These are phyloP conservation scores for Suillus decipiens DNA, from an alignment of 768 basidiomycete species.

Conservation along the genomic window DNA sequence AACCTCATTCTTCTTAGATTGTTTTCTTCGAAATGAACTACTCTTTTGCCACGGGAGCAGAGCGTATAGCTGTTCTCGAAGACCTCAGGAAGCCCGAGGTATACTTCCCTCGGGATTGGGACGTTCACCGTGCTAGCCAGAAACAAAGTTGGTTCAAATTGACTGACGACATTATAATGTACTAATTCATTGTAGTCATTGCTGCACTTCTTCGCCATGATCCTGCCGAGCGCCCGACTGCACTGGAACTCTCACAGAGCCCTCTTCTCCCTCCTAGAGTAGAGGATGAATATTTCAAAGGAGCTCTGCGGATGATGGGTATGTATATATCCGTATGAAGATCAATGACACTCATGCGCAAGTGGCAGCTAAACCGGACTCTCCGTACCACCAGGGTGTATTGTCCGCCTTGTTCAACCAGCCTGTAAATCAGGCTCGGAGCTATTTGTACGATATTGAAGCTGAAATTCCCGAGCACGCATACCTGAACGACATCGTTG, in stretches of 20 bases:
- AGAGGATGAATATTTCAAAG: conserved; percentile 86
- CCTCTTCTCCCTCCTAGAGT: conserved; percentile 71
- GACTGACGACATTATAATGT: background rate
- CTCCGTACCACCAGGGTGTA: conserved; percentile 77
- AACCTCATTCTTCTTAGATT: conserved; percentile 49
- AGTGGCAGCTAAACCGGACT: conserved; percentile 65
- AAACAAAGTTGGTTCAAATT: conserved; percentile 59
- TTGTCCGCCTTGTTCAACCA: conserved; percentile 79
- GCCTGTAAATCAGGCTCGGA: conserved; percentile 60
- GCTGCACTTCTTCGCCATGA: conserved; percentile 81
- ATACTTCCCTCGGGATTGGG: conserved; percentile 79
- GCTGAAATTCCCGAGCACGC: conserved; percentile 69
- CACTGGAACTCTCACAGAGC: conserved; percentile 82
- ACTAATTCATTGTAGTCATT: conserved; percentile 56
- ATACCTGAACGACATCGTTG: conserved; percentile 70
- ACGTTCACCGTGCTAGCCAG: conserved; percentile 57
- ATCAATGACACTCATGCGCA: background rate
- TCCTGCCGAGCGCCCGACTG: conserved; percentile 74
- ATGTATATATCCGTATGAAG: conserved; percentile 42
- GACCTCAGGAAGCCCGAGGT: conserved; percentile 72
- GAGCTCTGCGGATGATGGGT: conserved; percentile 68
- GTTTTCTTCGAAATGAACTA: conserved; percentile 99
- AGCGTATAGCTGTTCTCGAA: conserved; percentile 83
- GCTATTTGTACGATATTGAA: conserved; percentile 75
- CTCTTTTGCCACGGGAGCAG: conserved; percentile 75